phyloP scores from a whole-genome alignment of 495 filamentous ascomycete genomes.

The Pseudomonodictys pantanalensis region DNA sequence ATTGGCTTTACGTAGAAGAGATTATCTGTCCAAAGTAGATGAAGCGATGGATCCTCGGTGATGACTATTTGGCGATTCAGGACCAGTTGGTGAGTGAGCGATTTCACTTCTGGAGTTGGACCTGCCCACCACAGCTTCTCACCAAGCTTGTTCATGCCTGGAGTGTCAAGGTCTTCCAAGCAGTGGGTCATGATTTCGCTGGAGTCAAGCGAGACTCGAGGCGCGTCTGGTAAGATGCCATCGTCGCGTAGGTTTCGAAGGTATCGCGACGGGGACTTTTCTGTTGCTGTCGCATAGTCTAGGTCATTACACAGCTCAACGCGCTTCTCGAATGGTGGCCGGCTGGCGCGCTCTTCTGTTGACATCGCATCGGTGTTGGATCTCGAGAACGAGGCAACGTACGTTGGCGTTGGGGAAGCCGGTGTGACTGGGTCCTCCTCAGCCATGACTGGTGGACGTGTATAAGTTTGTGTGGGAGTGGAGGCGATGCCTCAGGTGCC shows the following conservation, averaged over 20 bases:
- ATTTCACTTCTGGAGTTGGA: not conserved
- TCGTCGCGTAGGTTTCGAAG: not conserved
- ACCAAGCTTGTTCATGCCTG: not conserved
- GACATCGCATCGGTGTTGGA: constrained; percentile 3
- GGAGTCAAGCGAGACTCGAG: constrained; percentile 8
- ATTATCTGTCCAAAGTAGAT: constrained; percentile 12
- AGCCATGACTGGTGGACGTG: not conserved
- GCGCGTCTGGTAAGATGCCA: constrained; percentile 18
- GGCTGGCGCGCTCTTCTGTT: not conserved
- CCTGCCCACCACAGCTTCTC: constrained; percentile 12
- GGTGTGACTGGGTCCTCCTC: not conserved
- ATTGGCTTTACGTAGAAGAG: constrained; percentile 17
- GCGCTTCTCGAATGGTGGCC: not conserved
- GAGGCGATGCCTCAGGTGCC: not conserved
- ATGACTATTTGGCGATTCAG: constrained; percentile 6
- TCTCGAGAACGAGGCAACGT: not conserved
- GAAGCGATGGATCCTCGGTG: constrained; percentile 12
- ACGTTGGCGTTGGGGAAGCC: not conserved
- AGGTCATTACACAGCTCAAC: constrained; percentile 8
- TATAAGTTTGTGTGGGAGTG: not conserved
- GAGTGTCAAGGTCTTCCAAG: constrained; percentile 12
- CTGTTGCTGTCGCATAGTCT: not conserved
- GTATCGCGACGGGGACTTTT: not conserved
- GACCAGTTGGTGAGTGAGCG: constrained; percentile 11
- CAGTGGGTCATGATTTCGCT: constrained; percentile 1